Evolutionary conservation across 495 filamentous ascomycete genomes (phyloP), one percentile per base, ranked within the genome.

Genomic region (Penicilliopsis zonata): DNA sequence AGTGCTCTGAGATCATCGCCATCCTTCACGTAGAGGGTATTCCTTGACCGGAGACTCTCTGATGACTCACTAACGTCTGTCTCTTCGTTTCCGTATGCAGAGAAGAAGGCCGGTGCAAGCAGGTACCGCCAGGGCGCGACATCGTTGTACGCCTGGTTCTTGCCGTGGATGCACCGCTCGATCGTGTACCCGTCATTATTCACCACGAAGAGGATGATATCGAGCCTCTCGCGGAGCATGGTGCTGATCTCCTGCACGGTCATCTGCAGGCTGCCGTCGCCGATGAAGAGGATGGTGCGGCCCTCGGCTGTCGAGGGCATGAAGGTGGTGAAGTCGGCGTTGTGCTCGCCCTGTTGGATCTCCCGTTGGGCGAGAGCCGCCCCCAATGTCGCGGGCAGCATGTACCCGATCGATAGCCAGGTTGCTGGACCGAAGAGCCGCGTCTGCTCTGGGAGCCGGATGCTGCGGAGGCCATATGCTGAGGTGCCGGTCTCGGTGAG

Each of bases 251-350:
- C 82, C 49, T 90, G 84, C 2, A 63, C 76, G 0, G 81, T 85
- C 31, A 88, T 65, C 46, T 92, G 82, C 39, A 90, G 65, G 40
- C 72, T 78, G 13, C 84, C 84, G 40, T 92, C 84, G 21, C 83
- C 84, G n/a, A 78, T 80, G 47, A 88, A 78, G 32, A 92, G 58
- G 31, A 88, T 70, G 1, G 57, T 58, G 10, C 66, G 55, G 21
- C 45, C 42, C n/a, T n/a, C n/a, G n/a, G n/a, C n/a, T n/a, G n/a
- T n/a, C n/a, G n/a, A n/a, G n/a, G n/a, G n/a, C n/a, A 88, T 78
- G 32, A 92, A 57, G 31, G 88, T 70, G 1, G 57, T 58, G 10
- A 65, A 54, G 21, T 44, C 42, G 8, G 35, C 36, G 12, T 26
- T 42, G 30, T 44, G 42, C 16, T 46, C 27, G 22, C 52, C 45